Evolutionary conservation across 169 alveolate genomes (phyloP), one percentile per base, ranked within the genome.

Genomic region (Cyclospora cayetanensis): DNA sequence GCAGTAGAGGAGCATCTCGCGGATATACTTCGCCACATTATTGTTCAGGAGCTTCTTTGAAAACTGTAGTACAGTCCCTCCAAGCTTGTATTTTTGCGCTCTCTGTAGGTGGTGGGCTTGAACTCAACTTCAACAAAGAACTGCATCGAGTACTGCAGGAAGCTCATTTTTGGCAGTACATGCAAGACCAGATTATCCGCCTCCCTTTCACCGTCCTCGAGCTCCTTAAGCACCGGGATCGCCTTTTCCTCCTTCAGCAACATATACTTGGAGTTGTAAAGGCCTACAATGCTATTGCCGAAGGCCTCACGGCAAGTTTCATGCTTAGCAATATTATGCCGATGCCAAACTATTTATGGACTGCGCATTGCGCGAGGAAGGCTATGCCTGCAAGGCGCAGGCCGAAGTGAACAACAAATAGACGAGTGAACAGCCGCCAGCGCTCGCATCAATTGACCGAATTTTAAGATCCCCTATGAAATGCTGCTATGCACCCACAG

Each of bases 241-340:
- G 95, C 37, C 91, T 97, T 27, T 95, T 98, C 63, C 93, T 96
- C 20, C 90, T 96, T 39, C 96, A 97, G 91, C 98, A 96, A 93
- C 97, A 97, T 83, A 98, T 97, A 20, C 94, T 97, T 95, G 93
- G 96, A 25, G 97, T 97, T 41, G 99, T 97, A 11, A 94, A 98
- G 83, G 98, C 96, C 80, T 96, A 96, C 92, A 97, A 97, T 90
- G 95, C 87, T 42, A 96, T 97, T 90, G 95, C 97, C 60, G 94
- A 94, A 37, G 93, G 93, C 11, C 95, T 96, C 87, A 82, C 94
- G 83, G 91, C 65, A 60, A 37, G 91, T n/a, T 18, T 3, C 11
- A 35, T 53, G 52, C 89, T 34, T 29, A 46, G 35, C 29, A 27
- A 37, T 18, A 29, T 25, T 37, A 37, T 50, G n/a, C n/a, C n/a